These are phyloP conservation scores for Pleurotus giganteus DNA, from an alignment of 768 basidiomycete species.

Conservation along the genomic window DNA sequence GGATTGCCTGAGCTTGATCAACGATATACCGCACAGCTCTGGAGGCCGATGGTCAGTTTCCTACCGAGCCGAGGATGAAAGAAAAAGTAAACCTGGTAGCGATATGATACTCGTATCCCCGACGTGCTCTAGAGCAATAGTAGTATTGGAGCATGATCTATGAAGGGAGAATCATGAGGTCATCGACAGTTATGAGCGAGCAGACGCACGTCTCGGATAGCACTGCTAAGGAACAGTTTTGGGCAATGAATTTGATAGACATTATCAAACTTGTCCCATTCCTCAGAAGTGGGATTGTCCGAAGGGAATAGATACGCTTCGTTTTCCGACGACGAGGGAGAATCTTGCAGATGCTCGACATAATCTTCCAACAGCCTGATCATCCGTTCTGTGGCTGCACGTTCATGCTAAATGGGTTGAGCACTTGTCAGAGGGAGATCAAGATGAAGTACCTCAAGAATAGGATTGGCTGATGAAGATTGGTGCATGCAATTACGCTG, in stretches of 20 bases:
- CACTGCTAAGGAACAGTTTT: conserved; percentile 71
- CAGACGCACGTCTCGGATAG: conserved; percentile 70
- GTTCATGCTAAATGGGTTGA: conserved; percentile 6
- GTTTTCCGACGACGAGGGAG: conserved; percentile 30
- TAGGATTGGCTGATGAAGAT: not conserved
- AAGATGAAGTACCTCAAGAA: not conserved
- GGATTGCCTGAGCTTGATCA: conserved; percentile 65
- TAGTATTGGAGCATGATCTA: conserved; percentile 90
- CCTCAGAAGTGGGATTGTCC: conserved; percentile 62
- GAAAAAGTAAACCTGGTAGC: conserved; percentile 62
- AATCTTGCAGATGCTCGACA: conserved; percentile 46
- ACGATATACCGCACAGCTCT: conserved; percentile 87
- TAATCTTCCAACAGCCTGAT: conserved; percentile 60
- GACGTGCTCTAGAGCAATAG: conserved; percentile 71
- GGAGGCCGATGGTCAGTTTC: not conserved
- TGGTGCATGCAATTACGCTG: conserved; percentile 7
- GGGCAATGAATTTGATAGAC: conserved; percentile 91
- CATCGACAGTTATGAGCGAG: not conserved
- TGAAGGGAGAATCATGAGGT: conserved; percentile 9
- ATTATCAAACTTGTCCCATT: conserved; percentile 84
- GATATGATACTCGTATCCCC: conserved; percentile 85
- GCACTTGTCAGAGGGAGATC: conserved; percentile 5
- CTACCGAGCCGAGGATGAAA: conserved; percentile 10
- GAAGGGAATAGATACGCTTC: conserved; percentile 62
- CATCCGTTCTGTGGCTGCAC: conserved; percentile 41